Evolutionary conservation across 2,329 filamentous ascomycete species (phyloP).

Genomic region (Diaporthe citrichinensis): DNA sequence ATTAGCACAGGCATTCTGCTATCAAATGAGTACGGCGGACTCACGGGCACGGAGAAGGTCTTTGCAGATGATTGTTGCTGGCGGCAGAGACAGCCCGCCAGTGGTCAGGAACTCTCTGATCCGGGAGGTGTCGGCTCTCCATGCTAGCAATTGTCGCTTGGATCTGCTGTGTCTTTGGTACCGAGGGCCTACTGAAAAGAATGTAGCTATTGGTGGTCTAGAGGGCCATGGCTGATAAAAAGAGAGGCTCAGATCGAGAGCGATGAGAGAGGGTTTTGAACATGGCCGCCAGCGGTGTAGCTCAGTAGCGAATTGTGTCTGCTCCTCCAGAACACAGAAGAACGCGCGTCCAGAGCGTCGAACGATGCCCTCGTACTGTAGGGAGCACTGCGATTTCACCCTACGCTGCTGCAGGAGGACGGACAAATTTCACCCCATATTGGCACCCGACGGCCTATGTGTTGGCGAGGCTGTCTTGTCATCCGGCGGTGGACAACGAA

Average conservation of each 20-base stretch:
- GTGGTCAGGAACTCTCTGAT: not conserved
- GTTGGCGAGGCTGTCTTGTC: slow-evolving; percentile 6
- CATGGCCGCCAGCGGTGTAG: not conserved
- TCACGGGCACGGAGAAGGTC: not conserved
- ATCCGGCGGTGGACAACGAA: not conserved
- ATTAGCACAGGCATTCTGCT: not conserved
- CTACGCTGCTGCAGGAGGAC: slow-evolving; percentile 26
- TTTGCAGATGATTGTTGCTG: not conserved
- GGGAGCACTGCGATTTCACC: slow-evolving; percentile 14
- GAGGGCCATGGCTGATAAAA: not conserved
- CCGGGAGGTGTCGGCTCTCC: not conserved
- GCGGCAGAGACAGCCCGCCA: not conserved
- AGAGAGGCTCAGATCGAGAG: not conserved
- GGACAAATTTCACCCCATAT: slow-evolving; percentile 7
- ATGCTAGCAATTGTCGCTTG: not conserved
- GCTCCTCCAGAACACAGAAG: not conserved
- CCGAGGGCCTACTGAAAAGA: not conserved
- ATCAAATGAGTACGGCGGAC: not conserved
- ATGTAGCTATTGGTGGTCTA: not conserved
- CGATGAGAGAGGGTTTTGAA: slow-evolving; percentile 9
- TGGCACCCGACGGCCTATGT: not conserved
- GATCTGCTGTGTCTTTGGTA: not conserved
- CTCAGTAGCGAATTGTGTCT: not conserved
- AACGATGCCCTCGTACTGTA: not conserved
- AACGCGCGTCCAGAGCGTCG: slow-evolving; percentile 11